Percentiles rank a stretch among this genome's conserved stretches.
These are phyloP conservation scores for Ceratobasidium theobromae DNA, from an alignment of 1,284 basidiomycete genomes.

Conservation along the genomic window DNA sequence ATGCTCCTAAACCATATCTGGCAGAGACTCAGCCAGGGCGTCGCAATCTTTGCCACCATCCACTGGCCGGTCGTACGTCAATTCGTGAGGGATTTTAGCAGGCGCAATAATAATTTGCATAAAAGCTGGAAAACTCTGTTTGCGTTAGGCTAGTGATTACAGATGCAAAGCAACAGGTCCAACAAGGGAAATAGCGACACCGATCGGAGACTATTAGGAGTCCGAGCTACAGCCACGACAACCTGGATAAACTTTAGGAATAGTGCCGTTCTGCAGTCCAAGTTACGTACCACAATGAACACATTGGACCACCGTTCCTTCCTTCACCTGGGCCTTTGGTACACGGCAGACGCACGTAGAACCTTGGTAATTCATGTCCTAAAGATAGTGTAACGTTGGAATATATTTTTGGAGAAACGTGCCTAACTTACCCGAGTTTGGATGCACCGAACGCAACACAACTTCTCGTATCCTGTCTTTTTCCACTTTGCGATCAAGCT, in stretches of 20 bases:
- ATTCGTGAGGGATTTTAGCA: too few species aligned
- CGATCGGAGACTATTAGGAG: slow-evolving; percentile 49
- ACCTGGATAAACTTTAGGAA: slow-evolving; percentile 48
- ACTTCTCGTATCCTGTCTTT: slow-evolving; percentile 96
- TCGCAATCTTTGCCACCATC: too few species aligned
- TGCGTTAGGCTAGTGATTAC: too few species aligned
- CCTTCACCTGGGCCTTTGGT: slow-evolving; percentile 88
- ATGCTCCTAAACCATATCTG: too few species aligned
- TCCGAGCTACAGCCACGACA: slow-evolving; percentile 85
- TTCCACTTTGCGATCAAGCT: slow-evolving; percentile 97
- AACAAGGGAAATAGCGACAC: too few species aligned
- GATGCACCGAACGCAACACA: slow-evolving; percentile 96
- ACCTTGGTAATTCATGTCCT: slow-evolving; percentile 99
- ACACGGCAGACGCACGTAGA: slow-evolving; percentile 99
- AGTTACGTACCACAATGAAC: slow-evolving; percentile 85
- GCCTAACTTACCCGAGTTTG: slow-evolving; percentile 73
- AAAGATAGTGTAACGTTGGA: background rate
- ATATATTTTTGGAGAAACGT: slow-evolving; percentile 29
- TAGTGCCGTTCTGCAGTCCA: background rate
- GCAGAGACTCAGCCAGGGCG: too few species aligned
- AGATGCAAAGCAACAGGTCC: too few species aligned
- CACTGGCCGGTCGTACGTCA: too few species aligned
- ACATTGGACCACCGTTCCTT: slow-evolving; percentile 94
- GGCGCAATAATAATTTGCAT: too few species aligned
- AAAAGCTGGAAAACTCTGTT: too few species aligned